Evolutionary conservation across 2,329 filamentous ascomycete genomes (phyloP).

Genomic region (Pestalotiopsis sp.): DNA sequence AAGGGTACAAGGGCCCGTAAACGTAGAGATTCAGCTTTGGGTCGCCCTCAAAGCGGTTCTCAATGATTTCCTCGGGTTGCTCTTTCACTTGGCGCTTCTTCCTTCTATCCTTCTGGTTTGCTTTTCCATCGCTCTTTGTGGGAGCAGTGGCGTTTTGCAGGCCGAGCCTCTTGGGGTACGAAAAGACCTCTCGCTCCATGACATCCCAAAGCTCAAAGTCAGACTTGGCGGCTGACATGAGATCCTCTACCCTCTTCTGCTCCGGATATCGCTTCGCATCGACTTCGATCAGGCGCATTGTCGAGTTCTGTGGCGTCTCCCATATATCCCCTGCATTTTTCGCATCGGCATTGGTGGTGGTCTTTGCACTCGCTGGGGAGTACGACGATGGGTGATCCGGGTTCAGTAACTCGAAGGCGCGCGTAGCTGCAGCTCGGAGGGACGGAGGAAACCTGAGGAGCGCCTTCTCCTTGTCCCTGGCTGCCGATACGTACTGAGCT

Average conservation of each 20-base stretch:
- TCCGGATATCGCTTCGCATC: slow-evolving; percentile 48
- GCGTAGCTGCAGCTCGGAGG: slow-evolving; percentile 41
- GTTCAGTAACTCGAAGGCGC: slow-evolving; percentile 38
- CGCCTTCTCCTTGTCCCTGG: slow-evolving; percentile 35
- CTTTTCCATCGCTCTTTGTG: neutral
- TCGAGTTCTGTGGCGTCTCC: slow-evolving; percentile 24
- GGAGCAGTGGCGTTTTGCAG: slow-evolving; percentile 37
- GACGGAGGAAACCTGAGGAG: slow-evolving; percentile 43
- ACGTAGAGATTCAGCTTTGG: slow-evolving; percentile 51
- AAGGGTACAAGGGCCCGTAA: slow-evolving; percentile 67
- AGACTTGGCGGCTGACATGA: slow-evolving; percentile 58
- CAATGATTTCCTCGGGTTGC: neutral
- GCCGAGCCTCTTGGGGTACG: slow-evolving; percentile 58
- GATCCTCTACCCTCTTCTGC: slow-evolving; percentile 51
- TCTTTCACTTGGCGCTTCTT: neutral
- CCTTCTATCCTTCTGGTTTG: neutral
- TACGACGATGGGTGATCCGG: slow-evolving; percentile 14
- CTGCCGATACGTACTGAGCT: slow-evolving; percentile 22
- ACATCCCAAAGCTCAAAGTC: slow-evolving; percentile 70
- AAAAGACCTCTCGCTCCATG: slow-evolving; percentile 69
- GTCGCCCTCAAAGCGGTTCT: slow-evolving; percentile 5
- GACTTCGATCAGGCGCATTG: slow-evolving; percentile 35
- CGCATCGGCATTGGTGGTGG: neutral
- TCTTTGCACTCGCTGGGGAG: neutral
- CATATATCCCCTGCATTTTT: slow-evolving; percentile 20